Evolutionary conservation across 768 basidiomycete species (phyloP).

Genomic region (Hygrocybe punicea): DNA sequence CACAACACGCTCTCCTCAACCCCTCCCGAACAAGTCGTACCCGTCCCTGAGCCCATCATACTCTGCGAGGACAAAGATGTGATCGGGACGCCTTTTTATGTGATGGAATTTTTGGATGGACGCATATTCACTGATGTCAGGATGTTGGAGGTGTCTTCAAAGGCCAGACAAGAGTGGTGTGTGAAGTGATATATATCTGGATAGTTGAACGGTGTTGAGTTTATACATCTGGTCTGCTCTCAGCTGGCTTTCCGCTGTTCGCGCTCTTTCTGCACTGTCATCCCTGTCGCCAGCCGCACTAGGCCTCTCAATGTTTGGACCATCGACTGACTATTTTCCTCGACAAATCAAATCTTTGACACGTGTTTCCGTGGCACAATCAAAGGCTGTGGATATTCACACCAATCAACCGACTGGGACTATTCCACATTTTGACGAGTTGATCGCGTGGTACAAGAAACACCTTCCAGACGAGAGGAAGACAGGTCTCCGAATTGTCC

Average conservation of each 20-base stretch:
- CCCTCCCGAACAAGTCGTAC: slow-evolving; percentile 53
- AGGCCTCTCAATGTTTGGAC: slow-evolving; percentile 69
- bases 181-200: slow-evolving; percentile 20
- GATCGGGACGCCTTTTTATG: slow-evolving; percentile 88
- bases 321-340: slow-evolving; percentile 80
- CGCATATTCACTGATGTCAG: slow-evolving; percentile 86
- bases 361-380: slow-evolving; percentile 76
- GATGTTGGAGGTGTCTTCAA: slow-evolving; percentile 64
- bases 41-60: slow-evolving; percentile 79
- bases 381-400: slow-evolving; percentile 62
- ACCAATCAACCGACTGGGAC: slow-evolving; percentile 56
- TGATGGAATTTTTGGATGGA: slow-evolving; percentile 95
- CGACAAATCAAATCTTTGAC: slow-evolving; percentile 90
- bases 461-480: slow-evolving; percentile 76
- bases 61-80: slow-evolving; percentile 76
- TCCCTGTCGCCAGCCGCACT: slow-evolving; percentile 60
- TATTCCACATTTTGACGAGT: slow-evolving; percentile 70
- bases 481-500: slow-evolving; percentile 81
- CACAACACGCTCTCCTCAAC: slow-evolving; percentile 64
- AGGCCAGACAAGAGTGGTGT: slow-evolving; percentile 70
- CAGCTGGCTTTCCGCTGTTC: slow-evolving; percentile 78
- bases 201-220: neutral
- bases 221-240: neutral
- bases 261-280: slow-evolving; percentile 64
- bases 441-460: slow-evolving; percentile 71